Evolutionary conservation across 2,329 filamentous ascomycete genomes (phyloP).

Genomic region (Exophiala aquamarina): DNA sequence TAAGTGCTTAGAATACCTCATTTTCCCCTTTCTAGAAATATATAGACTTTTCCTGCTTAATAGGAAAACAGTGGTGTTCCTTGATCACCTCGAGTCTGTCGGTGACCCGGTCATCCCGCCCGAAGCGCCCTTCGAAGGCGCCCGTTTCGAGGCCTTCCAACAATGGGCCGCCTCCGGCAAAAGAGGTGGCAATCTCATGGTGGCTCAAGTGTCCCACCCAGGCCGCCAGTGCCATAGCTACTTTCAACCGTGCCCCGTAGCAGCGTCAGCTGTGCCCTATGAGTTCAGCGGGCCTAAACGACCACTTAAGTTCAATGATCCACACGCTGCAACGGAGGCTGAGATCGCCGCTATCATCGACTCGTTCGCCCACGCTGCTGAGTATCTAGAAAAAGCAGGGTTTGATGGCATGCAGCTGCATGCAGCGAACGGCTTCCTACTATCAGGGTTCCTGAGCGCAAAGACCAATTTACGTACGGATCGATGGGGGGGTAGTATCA

Average conservation of each 20-base stretch:
- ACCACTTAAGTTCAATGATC: slow-evolving; percentile 37
- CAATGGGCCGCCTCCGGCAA: slow-evolving; percentile 56
- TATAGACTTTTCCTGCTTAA: too few species aligned
- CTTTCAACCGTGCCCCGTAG: slow-evolving; percentile 52
- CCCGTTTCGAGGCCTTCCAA: slow-evolving; percentile 61
- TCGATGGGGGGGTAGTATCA: slow-evolving; percentile 64
- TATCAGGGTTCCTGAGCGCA: slow-evolving; percentile 56
- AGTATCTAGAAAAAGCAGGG: slow-evolving; percentile 63
- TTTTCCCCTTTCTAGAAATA: too few species aligned
- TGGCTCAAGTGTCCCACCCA: slow-evolving; percentile 63
- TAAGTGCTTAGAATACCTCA: slow-evolving; percentile 62
- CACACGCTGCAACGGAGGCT: slow-evolving; percentile 32
- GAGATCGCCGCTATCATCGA: slow-evolving; percentile 55
- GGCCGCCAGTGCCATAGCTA: slow-evolving; percentile 53
- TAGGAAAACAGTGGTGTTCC: too few species aligned
- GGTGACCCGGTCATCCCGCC: slow-evolving; percentile 62
- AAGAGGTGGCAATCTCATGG: slow-evolving; percentile 57
- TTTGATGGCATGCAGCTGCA: slow-evolving; percentile 54
- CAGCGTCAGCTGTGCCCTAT: slow-evolving; percentile 51
- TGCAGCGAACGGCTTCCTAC: slow-evolving; percentile 58
- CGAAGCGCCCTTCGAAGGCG: slow-evolving; percentile 51
- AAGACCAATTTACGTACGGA: slow-evolving; percentile 60
- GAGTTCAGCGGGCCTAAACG: slow-evolving; percentile 46
- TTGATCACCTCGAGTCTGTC: slow-evolving; percentile 56
- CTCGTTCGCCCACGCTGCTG: slow-evolving; percentile 61